phyloP scores from a whole-genome alignment of 2,329 filamentous ascomycete species.

The Eutypella sp. region DNA sequence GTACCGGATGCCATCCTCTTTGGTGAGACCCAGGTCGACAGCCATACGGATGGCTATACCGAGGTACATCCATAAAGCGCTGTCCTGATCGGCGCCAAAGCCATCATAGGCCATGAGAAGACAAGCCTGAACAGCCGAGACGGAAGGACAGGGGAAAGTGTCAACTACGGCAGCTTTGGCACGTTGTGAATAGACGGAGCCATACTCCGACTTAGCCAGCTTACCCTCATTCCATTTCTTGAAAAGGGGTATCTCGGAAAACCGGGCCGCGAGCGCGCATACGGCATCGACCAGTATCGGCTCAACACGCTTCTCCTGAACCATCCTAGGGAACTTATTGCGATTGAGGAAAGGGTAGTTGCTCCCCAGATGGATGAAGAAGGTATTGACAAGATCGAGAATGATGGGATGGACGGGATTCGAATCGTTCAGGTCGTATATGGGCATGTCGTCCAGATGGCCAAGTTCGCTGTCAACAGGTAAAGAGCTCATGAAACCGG shows the following conservation, averaged over 20 bases:
- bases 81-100: conserved; percentile 84
- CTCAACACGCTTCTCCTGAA: conserved; percentile 76
- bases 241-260: conserved; percentile 59
- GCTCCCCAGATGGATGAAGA: conserved; percentile 77
- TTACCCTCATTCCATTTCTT: conserved; percentile 44
- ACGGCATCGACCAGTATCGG: conserved; percentile 83
- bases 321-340: conserved; percentile 66
- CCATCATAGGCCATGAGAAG: conserved; percentile 82
- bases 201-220: conserved; percentile 60
- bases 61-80: conserved; percentile 89
- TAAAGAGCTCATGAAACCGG: conserved; percentile 35
- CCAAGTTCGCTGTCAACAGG: conserved; percentile 38
- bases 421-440: conserved; percentile 70
- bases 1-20: conserved; percentile 66
- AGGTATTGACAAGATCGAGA: conserved; percentile 69
- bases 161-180: conserved; percentile 81
- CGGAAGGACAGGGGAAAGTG: conserved; percentile 75
- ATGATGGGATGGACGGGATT: conserved; percentile 71
- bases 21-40: conserved; percentile 76
- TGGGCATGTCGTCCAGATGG: conserved; percentile 53
- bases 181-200: conserved; percentile 72
- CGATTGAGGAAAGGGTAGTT: conserved; percentile 79
- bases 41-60: conserved; percentile 82
- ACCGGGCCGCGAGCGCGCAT: conserved; percentile 75
- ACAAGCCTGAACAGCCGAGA: conserved; percentile 79